Evolutionary conservation across 371 early-diverging fungal genomes (phyloP).

Genomic region (Rhizomucor miehei): DNA sequence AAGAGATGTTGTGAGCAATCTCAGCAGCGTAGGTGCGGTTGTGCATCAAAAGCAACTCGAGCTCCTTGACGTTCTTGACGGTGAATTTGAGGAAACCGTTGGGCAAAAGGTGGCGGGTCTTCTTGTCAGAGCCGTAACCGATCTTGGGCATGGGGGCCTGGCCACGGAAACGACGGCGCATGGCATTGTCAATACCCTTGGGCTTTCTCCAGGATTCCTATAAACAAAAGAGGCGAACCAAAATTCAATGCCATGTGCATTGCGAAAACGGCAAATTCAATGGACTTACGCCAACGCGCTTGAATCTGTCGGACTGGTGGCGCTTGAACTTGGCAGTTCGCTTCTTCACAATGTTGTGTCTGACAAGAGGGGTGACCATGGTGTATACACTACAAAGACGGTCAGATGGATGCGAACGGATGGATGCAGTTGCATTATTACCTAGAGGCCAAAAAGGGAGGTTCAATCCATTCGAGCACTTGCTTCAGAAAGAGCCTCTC

Average conservation of each 20-base stretch:
- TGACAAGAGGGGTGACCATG: conserved; percentile 89
- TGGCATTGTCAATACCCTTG: conserved; percentile 99
- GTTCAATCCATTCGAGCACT: too few relatives aligned
- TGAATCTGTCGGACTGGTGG: conserved; percentile 99
- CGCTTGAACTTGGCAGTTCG: conserved; percentile 97
- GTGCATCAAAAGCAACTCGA: conserved; percentile 96
- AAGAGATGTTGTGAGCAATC: conserved; percentile 95
- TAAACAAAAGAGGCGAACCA: conserved; percentile 6
- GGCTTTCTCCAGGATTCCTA: conserved; percentile 99
- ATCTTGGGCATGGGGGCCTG: conserved; percentile 98
- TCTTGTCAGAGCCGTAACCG: conserved; percentile 95
- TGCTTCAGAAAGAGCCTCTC: too few relatives aligned
- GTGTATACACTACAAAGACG: too few relatives aligned
- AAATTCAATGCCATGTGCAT: too few relatives aligned
- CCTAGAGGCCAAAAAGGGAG: too few relatives aligned
- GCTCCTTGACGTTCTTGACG: conserved; percentile 90
- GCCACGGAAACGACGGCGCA: conserved; percentile 98
- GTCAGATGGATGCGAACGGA: too few relatives aligned
- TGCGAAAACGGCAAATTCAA: too few relatives aligned
- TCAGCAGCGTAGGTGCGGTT: conserved; percentile 98
- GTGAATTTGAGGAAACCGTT: conserved; percentile 98
- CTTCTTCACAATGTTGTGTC: conserved; percentile 97
- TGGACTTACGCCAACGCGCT: conserved; percentile 81
- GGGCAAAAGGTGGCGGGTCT: conserved; percentile 94
- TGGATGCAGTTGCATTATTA: too few relatives aligned